Conservation (phyloP, 1,284 basidiomycete genomes). For the Tilletia walkeri region DNA sequence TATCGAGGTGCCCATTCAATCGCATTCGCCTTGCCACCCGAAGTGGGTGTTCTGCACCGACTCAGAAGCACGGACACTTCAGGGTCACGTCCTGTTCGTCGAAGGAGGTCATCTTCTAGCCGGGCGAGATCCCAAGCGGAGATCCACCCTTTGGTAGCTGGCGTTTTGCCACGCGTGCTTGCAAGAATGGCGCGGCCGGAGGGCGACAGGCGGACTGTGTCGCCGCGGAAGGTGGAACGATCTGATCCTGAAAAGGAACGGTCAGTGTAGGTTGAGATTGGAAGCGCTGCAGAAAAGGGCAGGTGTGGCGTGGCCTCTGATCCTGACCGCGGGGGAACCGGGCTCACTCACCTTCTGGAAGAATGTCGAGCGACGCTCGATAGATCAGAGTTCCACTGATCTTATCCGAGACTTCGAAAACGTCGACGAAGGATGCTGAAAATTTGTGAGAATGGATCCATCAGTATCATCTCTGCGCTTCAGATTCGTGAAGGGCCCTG, state of each 20-base stretch:
- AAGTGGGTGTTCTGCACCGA: slow-evolving; percentile 34
- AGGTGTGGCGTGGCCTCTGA: no score
- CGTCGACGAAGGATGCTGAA: slow-evolving; percentile 34
- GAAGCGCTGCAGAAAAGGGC: no score
- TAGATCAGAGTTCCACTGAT: not conserved
- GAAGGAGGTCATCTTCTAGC: no score
- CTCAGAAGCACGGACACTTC: not conserved
- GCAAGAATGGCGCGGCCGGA: slow-evolving; percentile 34
- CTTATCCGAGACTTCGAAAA: slow-evolving; percentile 18
- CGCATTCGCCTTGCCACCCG: slow-evolving; percentile 51
- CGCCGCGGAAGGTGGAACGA: slow-evolving; percentile 34
- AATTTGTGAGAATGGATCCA: not conserved
- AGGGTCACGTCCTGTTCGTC: not conserved
- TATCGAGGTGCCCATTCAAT: slow-evolving; percentile 37
- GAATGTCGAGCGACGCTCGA: slow-evolving; percentile 20
- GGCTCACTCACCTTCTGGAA: not conserved
- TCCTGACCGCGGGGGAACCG: not conserved
- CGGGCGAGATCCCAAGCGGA: slow-evolving; percentile 27
- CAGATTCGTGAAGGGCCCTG: no score
- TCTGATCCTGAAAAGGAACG: not conserved
- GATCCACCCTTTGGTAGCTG: slow-evolving; percentile 28
- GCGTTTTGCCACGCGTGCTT: slow-evolving; percentile 40
- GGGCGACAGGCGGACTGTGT: slow-evolving; percentile 47
- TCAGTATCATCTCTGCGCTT: no score
- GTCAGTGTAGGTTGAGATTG: no score